A percentile compares a stretch with the other conserved stretches of the same genome.
Evolutionary conservation across 2,329 filamentous ascomycete species (phyloP).

Genomic region (Beauveria bassiana): DNA sequence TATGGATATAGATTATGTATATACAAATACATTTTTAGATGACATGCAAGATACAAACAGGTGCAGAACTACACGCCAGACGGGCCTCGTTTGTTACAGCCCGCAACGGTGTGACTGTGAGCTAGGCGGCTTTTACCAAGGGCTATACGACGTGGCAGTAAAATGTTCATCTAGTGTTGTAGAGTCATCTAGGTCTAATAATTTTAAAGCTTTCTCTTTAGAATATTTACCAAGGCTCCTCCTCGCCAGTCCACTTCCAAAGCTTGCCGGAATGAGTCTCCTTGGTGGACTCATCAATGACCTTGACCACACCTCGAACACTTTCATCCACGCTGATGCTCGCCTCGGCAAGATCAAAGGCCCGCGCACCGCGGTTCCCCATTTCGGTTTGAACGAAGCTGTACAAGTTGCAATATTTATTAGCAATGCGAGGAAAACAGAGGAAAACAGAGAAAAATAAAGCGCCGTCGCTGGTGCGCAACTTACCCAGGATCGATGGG

Average conservation of each 20-base stretch:
- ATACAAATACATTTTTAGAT: too few species aligned
- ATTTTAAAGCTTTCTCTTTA: background rate
- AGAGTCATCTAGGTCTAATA: too few species aligned
- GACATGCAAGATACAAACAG: too few species aligned
- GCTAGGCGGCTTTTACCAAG: too few species aligned
- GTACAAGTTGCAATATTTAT: background rate
- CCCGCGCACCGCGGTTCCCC: conserved; percentile 28
- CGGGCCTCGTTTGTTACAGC: too few species aligned
- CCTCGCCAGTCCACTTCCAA: background rate
- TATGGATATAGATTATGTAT: background rate
- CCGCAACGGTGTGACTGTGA: too few species aligned
- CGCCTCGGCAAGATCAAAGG: conserved; percentile 24
- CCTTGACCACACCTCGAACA: background rate
- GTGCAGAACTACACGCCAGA: too few species aligned
- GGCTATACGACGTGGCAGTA: too few species aligned
- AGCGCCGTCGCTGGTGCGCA: too few species aligned
- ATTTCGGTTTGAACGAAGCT: conserved; percentile 34
- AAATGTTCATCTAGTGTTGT: too few species aligned
- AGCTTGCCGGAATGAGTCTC: conserved; percentile 5
- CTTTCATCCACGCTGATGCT: conserved; percentile 24
- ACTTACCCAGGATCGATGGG: conserved; percentile 20
- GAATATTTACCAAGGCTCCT: background rate
- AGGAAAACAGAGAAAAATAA: too few species aligned
- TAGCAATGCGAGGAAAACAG: too few species aligned
- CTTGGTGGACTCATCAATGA: background rate